Percentiles rank a stretch among this genome's conserved stretches.
Evolutionary conservation across 1,139 yeast genomes (phyloP).

Genomic region (Candida tetrigidarum): DNA sequence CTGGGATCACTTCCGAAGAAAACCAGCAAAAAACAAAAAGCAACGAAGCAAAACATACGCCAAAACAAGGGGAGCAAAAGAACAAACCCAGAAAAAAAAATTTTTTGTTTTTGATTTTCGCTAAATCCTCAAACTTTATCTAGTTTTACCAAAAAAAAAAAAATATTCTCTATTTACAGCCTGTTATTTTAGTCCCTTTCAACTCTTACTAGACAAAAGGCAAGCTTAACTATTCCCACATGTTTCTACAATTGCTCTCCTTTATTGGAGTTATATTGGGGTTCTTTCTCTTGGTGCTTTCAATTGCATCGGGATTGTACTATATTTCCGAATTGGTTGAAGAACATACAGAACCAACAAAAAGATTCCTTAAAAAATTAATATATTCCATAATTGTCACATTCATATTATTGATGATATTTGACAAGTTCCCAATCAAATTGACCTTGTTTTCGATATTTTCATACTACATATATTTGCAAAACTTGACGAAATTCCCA

Average conservation of each 20-base stretch:
- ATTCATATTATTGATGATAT: constrained; percentile 58
- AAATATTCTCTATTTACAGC: not conserved
- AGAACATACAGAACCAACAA: constrained; percentile 88
- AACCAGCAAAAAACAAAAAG: not conserved
- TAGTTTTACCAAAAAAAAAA: no score
- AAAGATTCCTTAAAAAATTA: constrained; percentile 61
- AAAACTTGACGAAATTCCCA: constrained; percentile 82
- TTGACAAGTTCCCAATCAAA: constrained; percentile 80
- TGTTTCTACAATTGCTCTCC: constrained; percentile 53
- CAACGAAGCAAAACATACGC: no score
- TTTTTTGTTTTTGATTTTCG: not conserved
- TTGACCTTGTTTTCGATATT: constrained; percentile 66
- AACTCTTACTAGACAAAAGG: no score
- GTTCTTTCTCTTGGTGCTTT: constrained; percentile 62
- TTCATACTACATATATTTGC: constrained; percentile 74
- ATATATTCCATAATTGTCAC: constrained; percentile 62
- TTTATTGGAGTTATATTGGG: constrained; percentile 76
- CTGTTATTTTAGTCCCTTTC: not conserved
- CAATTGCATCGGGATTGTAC: constrained; percentile 85
- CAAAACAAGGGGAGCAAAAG: not conserved
- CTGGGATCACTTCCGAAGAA: not conserved
- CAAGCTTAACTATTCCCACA: constrained; percentile 20
- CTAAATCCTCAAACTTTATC: no score
- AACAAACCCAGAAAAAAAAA: not conserved
- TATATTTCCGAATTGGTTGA: constrained; percentile 92